Base-by-base conservation (phyloP, 2,329 filamentous ascomycete species). In the Curvularia hawaiiensis region DNA sequence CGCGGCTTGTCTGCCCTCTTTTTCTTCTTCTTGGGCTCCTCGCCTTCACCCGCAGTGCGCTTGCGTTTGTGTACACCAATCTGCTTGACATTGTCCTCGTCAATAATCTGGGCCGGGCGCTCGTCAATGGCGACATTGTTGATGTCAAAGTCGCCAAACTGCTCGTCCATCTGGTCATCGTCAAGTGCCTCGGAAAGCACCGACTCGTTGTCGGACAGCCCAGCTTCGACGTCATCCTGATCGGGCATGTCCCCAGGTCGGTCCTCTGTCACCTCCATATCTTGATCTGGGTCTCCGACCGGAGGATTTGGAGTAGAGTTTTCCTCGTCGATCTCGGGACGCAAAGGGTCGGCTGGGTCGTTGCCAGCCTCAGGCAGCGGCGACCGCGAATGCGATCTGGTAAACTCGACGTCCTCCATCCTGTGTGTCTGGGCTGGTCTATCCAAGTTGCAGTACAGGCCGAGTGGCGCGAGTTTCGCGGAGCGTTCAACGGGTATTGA, bases 1-100 rank as follows among this genome's bases (percentile, higher is more conserved):
- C 80, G 80, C 20, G 79, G 79, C 75, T 82, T 84, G 67, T 85
- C 83, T 28, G 84, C 76, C 56, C 81, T 78, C 74, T 84, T 87
- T 52, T 90, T 89, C 78, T 92, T 95, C 77, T 90, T 91, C 48
- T 83, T 83, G 30, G 84, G 85, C 50, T 87, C 80, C 31, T 83
- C 82, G 51, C 80, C 81, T 61, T 84, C 85, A 50, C 83, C 84
- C 38, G 83, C 88, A 9, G 81, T 71, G 56, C 90, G 84, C 80
- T 87, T 85, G 61, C 86, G 80, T 79, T 88, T 88, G 75, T 87
- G 83, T 53, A 86, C 83, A 56, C 86, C 84, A 60, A 88, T 83
- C 57, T 85, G 68, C 58, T 82, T 84, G 61, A 88, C 77, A 55
- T 85, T 88, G 60, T 83, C 83, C 60, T 87, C 85, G 62, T 88